These are phyloP conservation scores for Acanthamoeba healyi DNA, from an alignment of 208 protist species.

Conservation along the genomic window DNA sequence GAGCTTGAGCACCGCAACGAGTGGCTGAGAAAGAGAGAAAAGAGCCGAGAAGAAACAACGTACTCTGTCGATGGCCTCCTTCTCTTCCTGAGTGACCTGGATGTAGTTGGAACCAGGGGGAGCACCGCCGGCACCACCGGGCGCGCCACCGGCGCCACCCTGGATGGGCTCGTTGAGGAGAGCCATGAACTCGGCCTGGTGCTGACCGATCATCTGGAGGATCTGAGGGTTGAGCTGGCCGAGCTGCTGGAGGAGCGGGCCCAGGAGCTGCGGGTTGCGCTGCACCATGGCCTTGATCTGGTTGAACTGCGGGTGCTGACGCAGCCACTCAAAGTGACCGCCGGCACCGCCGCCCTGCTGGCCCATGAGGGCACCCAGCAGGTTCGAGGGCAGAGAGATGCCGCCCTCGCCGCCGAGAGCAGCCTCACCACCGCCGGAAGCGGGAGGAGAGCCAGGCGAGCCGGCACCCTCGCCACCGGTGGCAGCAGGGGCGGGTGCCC, in stretches of 20 bases:
- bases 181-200: constrained; percentile 88
- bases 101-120: constrained; percentile 1
- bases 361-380: constrained; percentile 37
- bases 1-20: background rate
- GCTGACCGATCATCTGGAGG: constrained; percentile 84
- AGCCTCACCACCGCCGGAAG: background rate
- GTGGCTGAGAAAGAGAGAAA: background rate
- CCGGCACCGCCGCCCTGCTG: background rate
- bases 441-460: background rate
- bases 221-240: constrained; percentile 86
- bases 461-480: background rate
- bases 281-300: constrained; percentile 81
- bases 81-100: constrained; percentile 73
- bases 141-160: constrained; percentile 1
- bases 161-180: constrained; percentile 82
- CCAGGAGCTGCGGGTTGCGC: constrained; percentile 85
- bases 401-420: constrained; percentile 26
- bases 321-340: constrained; percentile 81
- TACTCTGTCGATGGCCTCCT: constrained; percentile 74
- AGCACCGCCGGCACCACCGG: constrained; percentile 10
- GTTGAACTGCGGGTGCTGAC: constrained; percentile 83
- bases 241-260: constrained; percentile 80
- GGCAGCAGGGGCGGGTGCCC: too few species aligned
- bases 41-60: background rate
- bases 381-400: constrained; percentile 56